These are phyloP conservation scores for Aspergillus bertholletiae DNA, from an alignment of 495 filamentous ascomycete genomes.

Conservation along the genomic window DNA sequence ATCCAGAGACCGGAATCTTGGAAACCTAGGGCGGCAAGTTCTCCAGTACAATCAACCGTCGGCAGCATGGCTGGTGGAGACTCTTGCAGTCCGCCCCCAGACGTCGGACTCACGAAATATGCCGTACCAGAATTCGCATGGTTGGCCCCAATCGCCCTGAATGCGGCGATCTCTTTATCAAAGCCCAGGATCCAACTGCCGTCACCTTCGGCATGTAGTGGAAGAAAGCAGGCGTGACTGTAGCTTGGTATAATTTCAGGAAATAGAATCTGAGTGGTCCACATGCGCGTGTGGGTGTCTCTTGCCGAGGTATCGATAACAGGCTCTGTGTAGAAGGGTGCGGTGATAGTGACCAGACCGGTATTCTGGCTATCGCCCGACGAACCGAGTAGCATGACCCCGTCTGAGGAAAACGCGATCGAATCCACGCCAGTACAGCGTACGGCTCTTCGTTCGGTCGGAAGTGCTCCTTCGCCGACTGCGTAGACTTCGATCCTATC, in stretches of 20 bases:
- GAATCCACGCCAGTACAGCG: conserved; percentile 78
- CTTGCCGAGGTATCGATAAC: conserved; percentile 45
- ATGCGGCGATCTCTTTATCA: conserved; percentile 70
- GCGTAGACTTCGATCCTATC: conserved; percentile 85
- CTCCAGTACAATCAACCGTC: conserved; percentile 61
- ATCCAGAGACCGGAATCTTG: conserved; percentile 70
- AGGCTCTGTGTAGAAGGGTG: conserved; percentile 66
- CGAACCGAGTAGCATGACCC: conserved; percentile 80
- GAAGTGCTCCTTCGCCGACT: conserved; percentile 56
- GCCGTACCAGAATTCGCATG: conserved; percentile 72
- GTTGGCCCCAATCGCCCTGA: conserved; percentile 71
- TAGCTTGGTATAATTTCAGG: conserved; percentile 72
- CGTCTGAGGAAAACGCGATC: conserved; percentile 78
- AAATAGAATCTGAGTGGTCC: conserved; percentile 87
- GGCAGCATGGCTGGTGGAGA: conserved; percentile 65
- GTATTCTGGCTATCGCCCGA: conserved; percentile 59
- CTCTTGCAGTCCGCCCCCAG: conserved; percentile 30
- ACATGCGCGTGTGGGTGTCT: conserved; percentile 71
- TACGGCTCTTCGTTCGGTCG: conserved; percentile 71
- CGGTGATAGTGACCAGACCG: conserved; percentile 73
- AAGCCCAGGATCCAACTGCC: conserved; percentile 78
- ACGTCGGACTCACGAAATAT: conserved; percentile 72
- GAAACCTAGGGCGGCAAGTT: conserved; percentile 75
- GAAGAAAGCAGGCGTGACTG: conserved; percentile 71
- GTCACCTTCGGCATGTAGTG: conserved; percentile 66